Percentiles rank a stretch among this genome's conserved stretches.
These are phyloP conservation scores for Alternaria alternata DNA, from an alignment of 2,329 filamentous ascomycete species.

Conservation along the genomic window DNA sequence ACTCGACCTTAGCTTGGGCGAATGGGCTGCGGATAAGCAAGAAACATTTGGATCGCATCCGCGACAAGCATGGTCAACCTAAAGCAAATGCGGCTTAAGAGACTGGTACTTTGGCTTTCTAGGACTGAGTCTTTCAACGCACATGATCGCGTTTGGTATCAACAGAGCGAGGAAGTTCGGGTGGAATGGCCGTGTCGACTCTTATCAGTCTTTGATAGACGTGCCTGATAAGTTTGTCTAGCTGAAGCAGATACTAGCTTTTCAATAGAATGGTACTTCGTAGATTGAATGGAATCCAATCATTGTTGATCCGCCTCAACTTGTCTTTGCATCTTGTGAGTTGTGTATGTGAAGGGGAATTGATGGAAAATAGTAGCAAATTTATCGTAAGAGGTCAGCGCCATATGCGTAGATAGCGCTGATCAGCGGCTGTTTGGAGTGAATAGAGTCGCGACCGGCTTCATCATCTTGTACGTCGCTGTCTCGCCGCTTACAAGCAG, in stretches of 20 bases:
- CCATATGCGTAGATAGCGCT: not conserved
- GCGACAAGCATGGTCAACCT: not conserved
- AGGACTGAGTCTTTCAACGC: not conserved
- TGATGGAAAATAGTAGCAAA: not conserved
- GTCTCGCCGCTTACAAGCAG: not conserved
- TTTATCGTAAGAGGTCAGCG: no score
- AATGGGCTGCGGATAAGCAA: slow-evolving; percentile 8
- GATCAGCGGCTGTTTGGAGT: not conserved
- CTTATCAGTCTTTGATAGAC: not conserved
- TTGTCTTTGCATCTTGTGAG: not conserved
- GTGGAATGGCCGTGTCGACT: not conserved
- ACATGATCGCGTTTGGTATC: not conserved
- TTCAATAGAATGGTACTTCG: not conserved
- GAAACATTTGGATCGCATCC: not conserved
- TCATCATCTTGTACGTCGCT: not conserved
- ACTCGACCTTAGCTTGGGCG: not conserved
- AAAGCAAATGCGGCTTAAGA: not conserved
- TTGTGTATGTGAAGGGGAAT: not conserved
- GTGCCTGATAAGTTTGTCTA: not conserved
- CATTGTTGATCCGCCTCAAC: no score
- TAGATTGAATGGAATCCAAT: not conserved
- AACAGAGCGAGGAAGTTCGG: not conserved
- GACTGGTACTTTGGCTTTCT: not conserved
- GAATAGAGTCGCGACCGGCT: not conserved
- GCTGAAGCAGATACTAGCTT: not conserved